phyloP scores from a whole-genome alignment of 2,329 filamentous ascomycete genomes.

The Aspergillus caelatus region DNA sequence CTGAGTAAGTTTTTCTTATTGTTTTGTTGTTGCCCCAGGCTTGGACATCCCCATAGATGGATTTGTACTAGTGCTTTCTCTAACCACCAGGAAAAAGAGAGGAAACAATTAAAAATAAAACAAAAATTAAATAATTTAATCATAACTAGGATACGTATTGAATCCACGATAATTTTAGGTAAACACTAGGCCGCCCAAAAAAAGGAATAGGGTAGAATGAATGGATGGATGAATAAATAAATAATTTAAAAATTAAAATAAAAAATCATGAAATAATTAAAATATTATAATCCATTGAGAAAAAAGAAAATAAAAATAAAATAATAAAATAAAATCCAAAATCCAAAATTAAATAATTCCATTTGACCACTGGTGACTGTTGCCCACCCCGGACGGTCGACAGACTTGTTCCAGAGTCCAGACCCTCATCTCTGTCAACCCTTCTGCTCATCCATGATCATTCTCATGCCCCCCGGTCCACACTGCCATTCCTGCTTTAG shows the following conservation, averaged over 20 bases:
- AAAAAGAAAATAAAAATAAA: background rate
- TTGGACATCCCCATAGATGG: background rate
- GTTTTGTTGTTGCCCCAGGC: constrained; percentile 1
- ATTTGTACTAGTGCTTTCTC: background rate
- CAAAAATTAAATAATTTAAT: background rate
- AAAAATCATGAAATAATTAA: background rate
- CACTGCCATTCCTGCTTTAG: constrained; percentile 3
- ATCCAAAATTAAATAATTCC: background rate
- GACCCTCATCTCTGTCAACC: constrained; percentile 2
- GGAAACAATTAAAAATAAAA: background rate
- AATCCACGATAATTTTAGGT: background rate
- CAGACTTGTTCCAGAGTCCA: constrained; percentile 1
- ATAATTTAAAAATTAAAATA: background rate
- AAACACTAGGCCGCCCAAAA: background rate
- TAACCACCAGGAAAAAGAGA: background rate
- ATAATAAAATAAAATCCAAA: background rate
- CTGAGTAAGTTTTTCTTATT: background rate
- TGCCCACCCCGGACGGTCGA: background rate
- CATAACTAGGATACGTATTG: background rate
- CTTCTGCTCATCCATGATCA: constrained; percentile 2
- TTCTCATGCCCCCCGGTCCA: constrained; percentile 1
- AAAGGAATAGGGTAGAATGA: background rate
- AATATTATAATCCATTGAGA: background rate
- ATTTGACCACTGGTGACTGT: background rate
- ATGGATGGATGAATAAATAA: background rate